Base-by-base conservation (phyloP, 208 protist species). In the Trypanosoma boissoni region DNA sequence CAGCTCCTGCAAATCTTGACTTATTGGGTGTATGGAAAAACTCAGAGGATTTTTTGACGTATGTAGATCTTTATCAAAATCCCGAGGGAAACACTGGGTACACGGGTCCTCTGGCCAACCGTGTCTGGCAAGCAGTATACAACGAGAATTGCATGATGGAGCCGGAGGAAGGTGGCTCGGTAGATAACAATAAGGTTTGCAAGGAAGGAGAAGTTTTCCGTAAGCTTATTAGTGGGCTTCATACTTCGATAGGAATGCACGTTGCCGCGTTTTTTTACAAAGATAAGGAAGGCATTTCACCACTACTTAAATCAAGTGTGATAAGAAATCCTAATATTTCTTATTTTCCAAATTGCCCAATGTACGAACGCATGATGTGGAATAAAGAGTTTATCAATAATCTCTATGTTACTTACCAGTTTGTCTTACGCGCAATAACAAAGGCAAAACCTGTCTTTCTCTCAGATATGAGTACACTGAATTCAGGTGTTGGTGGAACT, bases 51-150 rank as follows among this genome's bases (percentile, higher is more conserved):
- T 68, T 57, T 14, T 55, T 78, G 0, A 59, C 80, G 45, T 94
- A 94, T 71, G 85, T 96, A 1, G 90, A 96, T 56, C 68, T 96
- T 28, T 45, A 83, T 20, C 62, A 81, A 31, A 92, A 94, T 51
- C 90, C 90, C 0, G 83, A 93, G 48, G 84, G 68, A 20, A 94
- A 94, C 72, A 96, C 86, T 3, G 86, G 86, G n/a, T 96, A 86
- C 64, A 68, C 75, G 1, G 86, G 86, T 4, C 86, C 86, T 16
- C 55, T 94, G 32, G 86, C 86, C 3, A 32, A 58, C 3, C 67
- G 76, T 24, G 86, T 96, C 29, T 96, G 86, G 89, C 64, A 82
- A 14, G 75, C 89, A 18, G 91, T 95, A 43, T 94, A 94, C 60
- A 74, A 76, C 0, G 86, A 96, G 51, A 94, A 94, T 66, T 96